phyloP scores from a whole-genome alignment of 2,329 filamentous ascomycete species.

The Plenodomus tracheiphilus region DNA sequence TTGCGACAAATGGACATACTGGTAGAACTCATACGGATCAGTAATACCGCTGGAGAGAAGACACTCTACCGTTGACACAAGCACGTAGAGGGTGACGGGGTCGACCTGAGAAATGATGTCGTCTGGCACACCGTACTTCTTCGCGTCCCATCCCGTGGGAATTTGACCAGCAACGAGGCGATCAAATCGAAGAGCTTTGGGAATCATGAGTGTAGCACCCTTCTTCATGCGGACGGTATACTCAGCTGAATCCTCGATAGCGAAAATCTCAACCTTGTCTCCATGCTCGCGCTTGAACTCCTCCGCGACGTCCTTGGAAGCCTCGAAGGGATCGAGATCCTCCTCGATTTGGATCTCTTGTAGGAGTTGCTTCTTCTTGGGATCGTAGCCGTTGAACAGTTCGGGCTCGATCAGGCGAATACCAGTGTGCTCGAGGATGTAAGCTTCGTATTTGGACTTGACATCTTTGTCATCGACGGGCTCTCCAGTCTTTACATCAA shows the following conservation, averaged over 20 bases:
- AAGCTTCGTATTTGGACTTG: conserved; percentile 96
- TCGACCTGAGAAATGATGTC: conserved; percentile 98
- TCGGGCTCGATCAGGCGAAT: conserved; percentile 98
- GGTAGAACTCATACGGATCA: conserved; percentile 99
- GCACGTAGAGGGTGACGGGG: conserved; percentile 90
- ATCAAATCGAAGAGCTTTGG: conserved; percentile 96
- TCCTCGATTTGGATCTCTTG: conserved; percentile 98
- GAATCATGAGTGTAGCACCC: conserved; percentile 91
- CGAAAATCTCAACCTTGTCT: conserved; percentile 96
- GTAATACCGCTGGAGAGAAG: conserved; percentile 93
- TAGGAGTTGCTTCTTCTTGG: conserved; percentile 96
- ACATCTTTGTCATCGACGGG: conserved; percentile 98
- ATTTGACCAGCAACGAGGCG: conserved; percentile 96
- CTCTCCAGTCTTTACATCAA: conserved; percentile 90
- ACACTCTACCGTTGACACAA: conserved; percentile 90
- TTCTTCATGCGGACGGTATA: conserved; percentile 94
- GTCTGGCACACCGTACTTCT: conserved; percentile 93
- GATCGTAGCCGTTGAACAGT: conserved; percentile 94
- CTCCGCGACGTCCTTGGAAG: conserved; percentile 94
- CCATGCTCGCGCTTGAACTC: conserved; percentile 97
- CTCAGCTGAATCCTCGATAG: conserved; percentile 90
- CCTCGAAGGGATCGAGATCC: conserved; percentile 94
- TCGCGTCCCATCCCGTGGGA: conserved; percentile 95
- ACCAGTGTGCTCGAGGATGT: conserved; percentile 93
- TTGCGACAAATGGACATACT: conserved; percentile 97